A percentile compares a stretch with the other conserved stretches of the same genome.
phyloP scores from a whole-genome alignment of 2,329 filamentous ascomycete genomes.

The Claviceps citrina region DNA sequence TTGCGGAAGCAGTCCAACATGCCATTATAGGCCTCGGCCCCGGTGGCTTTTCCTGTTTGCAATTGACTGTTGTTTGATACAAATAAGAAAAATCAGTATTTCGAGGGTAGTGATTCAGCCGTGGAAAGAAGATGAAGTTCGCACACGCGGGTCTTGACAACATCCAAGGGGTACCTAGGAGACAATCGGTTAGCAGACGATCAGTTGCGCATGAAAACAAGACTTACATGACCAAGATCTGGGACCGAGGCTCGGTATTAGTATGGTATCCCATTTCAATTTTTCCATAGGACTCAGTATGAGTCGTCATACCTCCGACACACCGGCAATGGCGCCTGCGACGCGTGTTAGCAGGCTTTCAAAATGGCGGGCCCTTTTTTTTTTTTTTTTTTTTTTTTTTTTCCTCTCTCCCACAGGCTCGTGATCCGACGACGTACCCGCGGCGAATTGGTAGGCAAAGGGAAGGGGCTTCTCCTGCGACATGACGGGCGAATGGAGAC shows the following conservation, averaged over 20 bases:
- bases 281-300: not conserved
- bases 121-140: slow-evolving; percentile 17
- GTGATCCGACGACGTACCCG: slow-evolving; percentile 42
- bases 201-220: not conserved
- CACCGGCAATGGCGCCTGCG: slow-evolving; percentile 79
- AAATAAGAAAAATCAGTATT: slow-evolving; percentile 8
- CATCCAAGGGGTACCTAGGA: slow-evolving; percentile 88
- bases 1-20: slow-evolving; percentile 98
- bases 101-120: not conserved
- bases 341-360: slow-evolving; percentile 6
- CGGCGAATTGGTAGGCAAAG: slow-evolving; percentile 89
- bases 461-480: slow-evolving; percentile 61
- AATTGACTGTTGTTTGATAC: slow-evolving; percentile 48
- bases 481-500: slow-evolving; percentile 32
- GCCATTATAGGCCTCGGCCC: slow-evolving; percentile 80
- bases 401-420: not conserved
- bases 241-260: slow-evolving; percentile 4
- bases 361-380: not conserved
- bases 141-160: slow-evolving; percentile 95
- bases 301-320: slow-evolving; percentile 60
- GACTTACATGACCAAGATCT: slow-evolving; percentile 78
- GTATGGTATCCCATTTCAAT: not conserved
- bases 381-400: not conserved
- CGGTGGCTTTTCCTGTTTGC: slow-evolving; percentile 57
- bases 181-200: not conserved